Evolutionary conservation across 169 alveolate genomes (phyloP).

Genomic region (Plasmodium adleri): DNA sequence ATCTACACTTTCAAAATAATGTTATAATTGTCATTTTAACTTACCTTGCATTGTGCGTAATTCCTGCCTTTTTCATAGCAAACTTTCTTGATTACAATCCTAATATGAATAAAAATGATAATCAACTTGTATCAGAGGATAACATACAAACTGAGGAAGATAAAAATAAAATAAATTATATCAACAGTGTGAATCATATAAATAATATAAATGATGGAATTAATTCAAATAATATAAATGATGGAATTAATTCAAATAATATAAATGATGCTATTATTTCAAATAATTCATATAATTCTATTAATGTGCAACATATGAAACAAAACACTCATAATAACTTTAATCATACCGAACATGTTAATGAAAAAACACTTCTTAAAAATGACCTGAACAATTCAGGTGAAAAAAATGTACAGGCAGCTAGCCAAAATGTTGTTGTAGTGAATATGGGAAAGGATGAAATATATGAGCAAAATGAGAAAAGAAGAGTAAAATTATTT

Average conservation of each 20-base stretch:
- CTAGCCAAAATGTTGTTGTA: too few relatives aligned
- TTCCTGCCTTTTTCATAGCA: constrained; percentile 60
- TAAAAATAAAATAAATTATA: background rate
- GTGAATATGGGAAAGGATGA: too few relatives aligned
- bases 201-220: background rate
- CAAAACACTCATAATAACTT: too few relatives aligned
- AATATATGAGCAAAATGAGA: background rate
- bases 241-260: background rate
- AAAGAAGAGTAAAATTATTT: background rate
- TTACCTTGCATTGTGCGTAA: constrained; percentile 25
- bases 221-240: background rate
- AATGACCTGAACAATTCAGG: too few relatives aligned
- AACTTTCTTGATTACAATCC: constrained; percentile 13
- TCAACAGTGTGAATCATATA: background rate
- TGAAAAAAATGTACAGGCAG: too few relatives aligned
- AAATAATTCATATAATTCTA: too few relatives aligned
- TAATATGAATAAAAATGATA: background rate
- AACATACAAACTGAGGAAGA: background rate
- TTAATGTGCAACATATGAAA: too few relatives aligned
- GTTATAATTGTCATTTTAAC: constrained; percentile 20
- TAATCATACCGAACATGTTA: too few relatives aligned
- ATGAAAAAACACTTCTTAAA: too few relatives aligned
- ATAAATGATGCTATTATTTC: too few relatives aligned
- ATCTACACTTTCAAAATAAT: constrained; percentile 13
- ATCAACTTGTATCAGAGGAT: background rate